Evolutionary conservation across 2,329 filamentous ascomycete species (phyloP).

Genomic region (Teratosphaeria pseudoeucalypti): DNA sequence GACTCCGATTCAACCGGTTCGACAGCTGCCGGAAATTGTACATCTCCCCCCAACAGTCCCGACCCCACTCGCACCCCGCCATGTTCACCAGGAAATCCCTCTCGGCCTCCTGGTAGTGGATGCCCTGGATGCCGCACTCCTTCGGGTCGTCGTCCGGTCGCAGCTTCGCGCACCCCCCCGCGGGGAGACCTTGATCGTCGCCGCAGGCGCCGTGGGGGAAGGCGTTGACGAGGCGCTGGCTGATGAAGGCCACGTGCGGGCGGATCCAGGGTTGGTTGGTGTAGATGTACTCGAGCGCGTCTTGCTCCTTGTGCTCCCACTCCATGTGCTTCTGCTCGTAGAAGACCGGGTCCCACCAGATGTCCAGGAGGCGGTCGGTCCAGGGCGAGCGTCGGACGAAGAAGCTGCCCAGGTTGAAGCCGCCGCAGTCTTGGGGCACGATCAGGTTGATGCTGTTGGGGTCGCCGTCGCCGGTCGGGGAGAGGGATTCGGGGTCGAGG

Average conservation of each 20-base stretch:
- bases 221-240: constrained; percentile 86
- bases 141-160: constrained; percentile 1
- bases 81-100: constrained; percentile 95
- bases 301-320: constrained; percentile 98
- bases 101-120: constrained; percentile 79
- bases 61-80: constrained; percentile 93
- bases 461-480: constrained; percentile 65
- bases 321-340: constrained; percentile 99
- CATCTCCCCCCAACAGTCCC: constrained; percentile 97
- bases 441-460: constrained; percentile 74
- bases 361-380: constrained; percentile 82
- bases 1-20: constrained; percentile 74
- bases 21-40: constrained; percentile 88
- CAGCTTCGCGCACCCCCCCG: constrained; percentile 25
- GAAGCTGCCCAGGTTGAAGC: constrained; percentile 95
- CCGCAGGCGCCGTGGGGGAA: constrained; percentile 86
- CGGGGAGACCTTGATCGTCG: constrained; percentile 59
- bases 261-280: constrained; percentile 85
- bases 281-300: constrained; percentile 88
- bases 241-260: constrained; percentile 76
- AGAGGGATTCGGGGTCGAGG: constrained; percentile 65
- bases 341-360: constrained; percentile 97
- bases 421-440: constrained; percentile 84
- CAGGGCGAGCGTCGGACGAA: constrained; percentile 77
- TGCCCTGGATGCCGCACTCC: constrained; percentile 30